Conservation (phyloP, 1,284 basidiomycete species). For the Naganishia cerealis region DNA sequence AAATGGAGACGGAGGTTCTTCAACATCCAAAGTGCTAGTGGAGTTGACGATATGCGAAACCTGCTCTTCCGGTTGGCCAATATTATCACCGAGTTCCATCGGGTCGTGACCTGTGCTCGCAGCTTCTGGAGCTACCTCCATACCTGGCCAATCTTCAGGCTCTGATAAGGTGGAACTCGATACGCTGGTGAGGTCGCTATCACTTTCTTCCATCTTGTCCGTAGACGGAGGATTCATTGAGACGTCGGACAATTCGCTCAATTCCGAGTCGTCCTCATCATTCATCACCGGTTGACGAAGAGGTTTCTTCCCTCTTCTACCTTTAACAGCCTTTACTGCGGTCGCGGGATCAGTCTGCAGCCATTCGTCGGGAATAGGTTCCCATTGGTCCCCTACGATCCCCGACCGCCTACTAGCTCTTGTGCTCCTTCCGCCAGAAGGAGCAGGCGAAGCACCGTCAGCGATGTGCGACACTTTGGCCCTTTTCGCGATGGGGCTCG, state of each 20-base stretch:
- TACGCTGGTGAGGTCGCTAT: constrained; percentile 22
- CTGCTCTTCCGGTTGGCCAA: neutral
- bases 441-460: neutral
- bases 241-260: constrained; percentile 52
- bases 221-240: neutral
- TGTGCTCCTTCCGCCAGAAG: neutral
- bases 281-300: constrained; percentile 1
- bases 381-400: constrained; percentile 48
- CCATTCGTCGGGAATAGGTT: constrained; percentile 53
- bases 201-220: constrained; percentile 38
- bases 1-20: neutral
- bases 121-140: neutral
- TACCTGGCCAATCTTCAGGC: neutral
- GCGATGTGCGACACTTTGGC: neutral
- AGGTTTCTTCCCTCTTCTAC: constrained; percentile 14
- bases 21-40: neutral
- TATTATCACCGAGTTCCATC: neutral
- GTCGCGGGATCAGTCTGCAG: constrained; percentile 33
- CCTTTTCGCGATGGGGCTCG: neutral
- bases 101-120: neutral
- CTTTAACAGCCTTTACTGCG: constrained; percentile 29
- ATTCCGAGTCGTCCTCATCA: constrained; percentile 46
- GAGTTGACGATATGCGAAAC: neutral
- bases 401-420: constrained; percentile 9
- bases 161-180: constrained; percentile 20